Evolutionary conservation across 441 rosid genomes (phyloP).

Genomic region (Flueggea neowawraea): DNA sequence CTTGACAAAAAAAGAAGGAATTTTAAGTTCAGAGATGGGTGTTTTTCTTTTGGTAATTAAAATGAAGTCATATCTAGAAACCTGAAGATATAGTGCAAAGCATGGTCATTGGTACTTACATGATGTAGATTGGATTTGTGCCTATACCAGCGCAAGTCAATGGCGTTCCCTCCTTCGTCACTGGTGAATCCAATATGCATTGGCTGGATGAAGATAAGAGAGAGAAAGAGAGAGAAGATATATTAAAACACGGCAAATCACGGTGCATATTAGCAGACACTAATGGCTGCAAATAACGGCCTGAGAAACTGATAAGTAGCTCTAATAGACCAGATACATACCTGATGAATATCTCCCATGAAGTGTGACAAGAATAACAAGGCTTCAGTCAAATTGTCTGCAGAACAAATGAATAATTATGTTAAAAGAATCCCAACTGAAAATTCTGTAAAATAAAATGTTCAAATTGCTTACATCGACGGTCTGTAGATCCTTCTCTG

Average conservation of each 20-base stretch:
- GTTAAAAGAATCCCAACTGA: neutral
- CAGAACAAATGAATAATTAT: neutral
- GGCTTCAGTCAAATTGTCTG: constrained; percentile 96
- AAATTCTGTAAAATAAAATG: neutral
- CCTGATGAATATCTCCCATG: constrained; percentile 97
- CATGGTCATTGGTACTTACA: constrained; percentile 31
- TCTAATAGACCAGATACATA: constrained; percentile 6
- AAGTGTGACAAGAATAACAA: constrained; percentile 86
- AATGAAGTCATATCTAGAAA: too few species aligned
- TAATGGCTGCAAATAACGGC: neutral
- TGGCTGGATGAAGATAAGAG: constrained; percentile 40
- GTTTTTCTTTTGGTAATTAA: too few species aligned
- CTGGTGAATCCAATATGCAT: constrained; percentile 84
- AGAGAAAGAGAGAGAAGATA: too few species aligned
- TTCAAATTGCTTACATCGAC: constrained; percentile 46
- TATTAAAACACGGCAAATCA: neutral
- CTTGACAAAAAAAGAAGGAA: neutral
- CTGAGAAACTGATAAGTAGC: neutral
- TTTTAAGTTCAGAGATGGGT: neutral
- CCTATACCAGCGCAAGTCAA: constrained; percentile 75
- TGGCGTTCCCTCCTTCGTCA: constrained; percentile 88
- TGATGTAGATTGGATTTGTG: constrained; percentile 94
- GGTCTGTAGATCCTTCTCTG: constrained; percentile 79
- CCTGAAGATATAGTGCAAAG: neutral
- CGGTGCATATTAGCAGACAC: neutral